Evolutionary conservation across 2,329 filamentous ascomycete species (phyloP).

Genomic region (Penicillium sp.): DNA sequence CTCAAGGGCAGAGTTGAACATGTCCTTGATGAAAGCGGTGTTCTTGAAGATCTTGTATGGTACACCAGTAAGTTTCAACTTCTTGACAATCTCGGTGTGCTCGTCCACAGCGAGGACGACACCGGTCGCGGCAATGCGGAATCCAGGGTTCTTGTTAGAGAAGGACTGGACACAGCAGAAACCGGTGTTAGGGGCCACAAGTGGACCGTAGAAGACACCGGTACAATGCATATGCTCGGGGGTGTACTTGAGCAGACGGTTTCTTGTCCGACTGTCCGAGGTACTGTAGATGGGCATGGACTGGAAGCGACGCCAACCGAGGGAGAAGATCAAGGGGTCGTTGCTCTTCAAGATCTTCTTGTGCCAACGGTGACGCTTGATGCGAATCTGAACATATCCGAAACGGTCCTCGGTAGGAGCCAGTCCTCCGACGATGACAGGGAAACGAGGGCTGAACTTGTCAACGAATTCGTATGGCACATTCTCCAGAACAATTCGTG

Average conservation of each 20-base stretch:
- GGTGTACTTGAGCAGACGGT: slow-evolving; percentile 98
- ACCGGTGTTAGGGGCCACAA: slow-evolving; percentile 92
- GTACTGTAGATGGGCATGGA: slow-evolving; percentile 91
- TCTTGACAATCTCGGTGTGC: slow-evolving; percentile 97
- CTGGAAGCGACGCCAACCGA: slow-evolving; percentile 96
- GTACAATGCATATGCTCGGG: slow-evolving; percentile 99
- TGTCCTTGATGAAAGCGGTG: slow-evolving; percentile 97
- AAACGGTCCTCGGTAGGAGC: slow-evolving; percentile 93
- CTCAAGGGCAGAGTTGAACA: slow-evolving; percentile 91
- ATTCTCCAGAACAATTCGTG: slow-evolving; percentile 82
- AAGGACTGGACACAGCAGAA: slow-evolving; percentile 94
- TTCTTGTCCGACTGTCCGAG: slow-evolving; percentile 86
- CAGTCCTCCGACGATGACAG: slow-evolving; percentile 87
- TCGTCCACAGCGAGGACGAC: slow-evolving; percentile 94
- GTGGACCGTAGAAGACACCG: slow-evolving; percentile 89
- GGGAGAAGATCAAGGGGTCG: slow-evolving; percentile 93
- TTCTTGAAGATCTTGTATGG: slow-evolving; percentile 99
- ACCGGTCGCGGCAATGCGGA: slow-evolving; percentile 91
- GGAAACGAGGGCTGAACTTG: slow-evolving; percentile 77
- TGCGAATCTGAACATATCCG: slow-evolving; percentile 90
- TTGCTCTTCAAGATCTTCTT: slow-evolving; percentile 99
- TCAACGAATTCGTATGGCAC: slow-evolving; percentile 88
- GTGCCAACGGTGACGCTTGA: slow-evolving; percentile 98
- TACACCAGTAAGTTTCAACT: slow-evolving; percentile 90
- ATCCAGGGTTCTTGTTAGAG: slow-evolving; percentile 79